Conservation (phyloP, 2,329 filamentous ascomycete genomes). For the Apiospora aurea region DNA sequence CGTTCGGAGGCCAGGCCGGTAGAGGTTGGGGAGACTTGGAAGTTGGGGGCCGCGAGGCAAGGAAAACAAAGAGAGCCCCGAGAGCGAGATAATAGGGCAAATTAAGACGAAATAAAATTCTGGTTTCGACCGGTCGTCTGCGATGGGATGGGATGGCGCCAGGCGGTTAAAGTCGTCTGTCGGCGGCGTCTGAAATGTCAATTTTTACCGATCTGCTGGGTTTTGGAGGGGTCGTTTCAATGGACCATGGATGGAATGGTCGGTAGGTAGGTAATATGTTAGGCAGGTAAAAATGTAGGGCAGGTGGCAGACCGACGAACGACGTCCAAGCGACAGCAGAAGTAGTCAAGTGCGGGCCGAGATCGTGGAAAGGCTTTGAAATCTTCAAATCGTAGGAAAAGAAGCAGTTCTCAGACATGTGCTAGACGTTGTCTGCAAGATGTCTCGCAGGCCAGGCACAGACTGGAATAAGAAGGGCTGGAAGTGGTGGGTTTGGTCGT, state of each 20-base stretch:
- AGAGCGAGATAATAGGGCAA: background rate
- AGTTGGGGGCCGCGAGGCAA: slow-evolving; percentile 13
- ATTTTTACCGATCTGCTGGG: slow-evolving; percentile 12
- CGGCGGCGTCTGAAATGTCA: slow-evolving; percentile 20
- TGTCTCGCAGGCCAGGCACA: background rate
- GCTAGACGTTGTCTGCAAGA: slow-evolving; percentile 9
- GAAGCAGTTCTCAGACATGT: background rate
- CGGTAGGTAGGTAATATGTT: background rate
- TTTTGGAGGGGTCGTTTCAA: slow-evolving; percentile 20
- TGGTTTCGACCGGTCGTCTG: background rate
- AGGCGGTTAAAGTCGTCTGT: slow-evolving; percentile 23
- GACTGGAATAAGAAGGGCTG: background rate
- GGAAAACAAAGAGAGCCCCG: background rate
- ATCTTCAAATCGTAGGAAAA: background rate
- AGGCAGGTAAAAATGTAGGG: background rate
- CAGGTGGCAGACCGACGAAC: background rate
- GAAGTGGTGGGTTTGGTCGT: background rate
- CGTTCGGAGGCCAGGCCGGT: slow-evolving; percentile 22
- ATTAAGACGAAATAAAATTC: slow-evolving; percentile 15
- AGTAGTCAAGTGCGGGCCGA: background rate
- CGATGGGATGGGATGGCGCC: slow-evolving; percentile 10
- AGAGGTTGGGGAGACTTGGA: background rate
- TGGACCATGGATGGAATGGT: background rate
- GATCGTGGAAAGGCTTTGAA: background rate
- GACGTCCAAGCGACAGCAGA: background rate